Evolutionary conservation across 179 eudicot species (phyloP).

Genomic region (Patellifolia procumbens): DNA sequence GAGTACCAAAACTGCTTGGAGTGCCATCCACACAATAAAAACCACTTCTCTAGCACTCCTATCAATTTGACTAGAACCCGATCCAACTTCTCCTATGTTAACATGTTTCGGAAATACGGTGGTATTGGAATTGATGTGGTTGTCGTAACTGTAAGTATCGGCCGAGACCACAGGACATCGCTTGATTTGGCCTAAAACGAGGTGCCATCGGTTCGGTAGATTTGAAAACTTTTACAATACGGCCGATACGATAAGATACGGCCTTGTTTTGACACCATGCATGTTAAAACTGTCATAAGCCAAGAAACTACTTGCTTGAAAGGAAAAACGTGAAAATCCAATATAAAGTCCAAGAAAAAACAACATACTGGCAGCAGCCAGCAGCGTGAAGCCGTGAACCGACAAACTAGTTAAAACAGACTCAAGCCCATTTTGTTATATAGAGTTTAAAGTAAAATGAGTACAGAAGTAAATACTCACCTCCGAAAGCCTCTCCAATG

Average conservation of each 20-base stretch:
- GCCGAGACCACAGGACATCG: too few relatives aligned
- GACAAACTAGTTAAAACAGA: background rate
- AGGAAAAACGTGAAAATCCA: background rate
- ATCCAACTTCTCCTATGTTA: background rate
- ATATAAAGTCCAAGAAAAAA: background rate
- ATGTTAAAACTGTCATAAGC: background rate
- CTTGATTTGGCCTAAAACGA: too few relatives aligned
- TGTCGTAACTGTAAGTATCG: too few relatives aligned
- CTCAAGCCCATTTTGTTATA: background rate
- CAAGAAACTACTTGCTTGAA: background rate
- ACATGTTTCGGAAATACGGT: too few relatives aligned
- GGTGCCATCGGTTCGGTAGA: too few relatives aligned
- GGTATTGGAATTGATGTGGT: too few relatives aligned
- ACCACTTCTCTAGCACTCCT: background rate
- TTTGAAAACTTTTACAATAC: too few relatives aligned
- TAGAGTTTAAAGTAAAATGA: background rate
- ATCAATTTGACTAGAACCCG: too few relatives aligned
- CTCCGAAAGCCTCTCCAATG: slow-evolving; percentile 99
- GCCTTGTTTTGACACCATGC: too few relatives aligned
- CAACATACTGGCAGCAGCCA: background rate
- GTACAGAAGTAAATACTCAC: slow-evolving; percentile 33
- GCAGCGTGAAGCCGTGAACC: too few relatives aligned
- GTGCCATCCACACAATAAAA: background rate
- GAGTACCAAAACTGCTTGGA: background rate
- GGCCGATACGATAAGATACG: too few relatives aligned